phyloP scores from a whole-genome alignment of 768 basidiomycete species.

The Leucosporidium yakuticum region DNA sequence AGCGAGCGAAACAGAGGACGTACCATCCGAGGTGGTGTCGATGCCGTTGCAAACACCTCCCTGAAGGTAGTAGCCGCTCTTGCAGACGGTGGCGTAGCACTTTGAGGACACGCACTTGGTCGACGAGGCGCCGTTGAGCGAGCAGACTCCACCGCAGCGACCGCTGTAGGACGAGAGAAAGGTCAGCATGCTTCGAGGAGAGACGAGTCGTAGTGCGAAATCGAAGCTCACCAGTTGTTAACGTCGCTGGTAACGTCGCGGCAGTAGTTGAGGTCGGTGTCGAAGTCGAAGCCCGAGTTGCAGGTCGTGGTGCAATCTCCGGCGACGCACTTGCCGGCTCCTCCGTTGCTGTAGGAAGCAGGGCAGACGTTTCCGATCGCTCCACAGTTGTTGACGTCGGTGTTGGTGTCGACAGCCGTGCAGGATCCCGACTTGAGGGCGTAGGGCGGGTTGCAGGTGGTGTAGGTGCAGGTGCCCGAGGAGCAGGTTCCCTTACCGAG shows the following conservation, averaged over 20 bases:
- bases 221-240: constrained; percentile 3
- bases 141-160: constrained; percentile 20
- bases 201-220: neutral
- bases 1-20: neutral
- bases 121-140: constrained; percentile 11
- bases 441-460: constrained; percentile 13
- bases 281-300: constrained; percentile 7
- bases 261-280: constrained; percentile 5
- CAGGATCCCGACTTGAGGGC: constrained; percentile 19
- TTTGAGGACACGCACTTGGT: constrained; percentile 16
- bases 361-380: constrained; percentile 14
- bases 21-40: constrained; percentile 25
- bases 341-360: constrained; percentile 9
- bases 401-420: constrained; percentile 1
- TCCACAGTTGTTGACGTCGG: constrained; percentile 29
- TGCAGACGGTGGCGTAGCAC: constrained; percentile 19
- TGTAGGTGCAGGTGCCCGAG: neutral
- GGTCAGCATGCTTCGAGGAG: neutral
- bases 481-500: neutral
- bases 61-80: constrained; percentile 15
- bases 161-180: constrained; percentile 11
- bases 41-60: constrained; percentile 17
- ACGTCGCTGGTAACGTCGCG: constrained; percentile 1
- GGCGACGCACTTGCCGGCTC: constrained; percentile 6
- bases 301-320: constrained; percentile 5